A percentile compares a stretch with the other conserved stretches of the same genome.
These are phyloP conservation scores for Pseudophaeomoniella oleicola DNA, from an alignment of 2,329 filamentous ascomycete genomes.

Conservation along the genomic window DNA sequence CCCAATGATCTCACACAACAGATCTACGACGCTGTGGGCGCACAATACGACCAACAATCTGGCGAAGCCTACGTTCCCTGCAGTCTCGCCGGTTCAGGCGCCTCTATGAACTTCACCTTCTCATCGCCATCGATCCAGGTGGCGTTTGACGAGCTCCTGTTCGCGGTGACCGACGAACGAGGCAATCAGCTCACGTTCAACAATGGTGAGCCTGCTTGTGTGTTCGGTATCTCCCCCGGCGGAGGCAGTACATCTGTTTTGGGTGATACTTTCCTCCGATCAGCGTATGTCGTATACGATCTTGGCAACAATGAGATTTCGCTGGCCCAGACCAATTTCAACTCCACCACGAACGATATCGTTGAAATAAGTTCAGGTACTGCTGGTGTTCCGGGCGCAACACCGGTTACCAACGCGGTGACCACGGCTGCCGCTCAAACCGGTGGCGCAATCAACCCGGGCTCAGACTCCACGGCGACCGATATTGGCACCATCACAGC, in stretches of 20 bases:
- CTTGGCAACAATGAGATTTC: conserved; percentile 45
- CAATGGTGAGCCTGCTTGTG: conserved; percentile 22
- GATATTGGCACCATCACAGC: conserved; percentile 3
- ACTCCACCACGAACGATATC: conserved; percentile 34
- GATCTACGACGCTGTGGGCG: conserved; percentile 45
- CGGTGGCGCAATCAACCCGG: conserved; percentile 6
- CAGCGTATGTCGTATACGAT: conserved; percentile 50
- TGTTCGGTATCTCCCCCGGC: conserved; percentile 37
- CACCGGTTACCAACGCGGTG: conserved; percentile 13
- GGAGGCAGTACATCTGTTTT: conserved; percentile 34
- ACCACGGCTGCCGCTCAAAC: conserved; percentile 8
- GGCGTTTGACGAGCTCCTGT: conserved; percentile 39
- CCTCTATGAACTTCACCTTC: conserved; percentile 43
- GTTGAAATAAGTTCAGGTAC: conserved; percentile 38
- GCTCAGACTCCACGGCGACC: conserved; percentile 5
- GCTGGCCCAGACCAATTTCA: conserved; percentile 47
- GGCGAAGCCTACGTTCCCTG: conserved; percentile 43
- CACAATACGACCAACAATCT: conserved; percentile 38
- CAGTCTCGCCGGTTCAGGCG: conserved; percentile 29
- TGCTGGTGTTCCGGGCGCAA: conserved; percentile 37
- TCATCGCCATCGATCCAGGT: conserved; percentile 40
- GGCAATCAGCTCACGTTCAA: conserved; percentile 20
- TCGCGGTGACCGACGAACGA: conserved; percentile 26
- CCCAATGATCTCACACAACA: conserved; percentile 34
- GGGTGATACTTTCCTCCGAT: conserved; percentile 49